Base-by-base conservation (phyloP, 2,329 filamentous ascomycete species). In the Fusarium algeriense region DNA sequence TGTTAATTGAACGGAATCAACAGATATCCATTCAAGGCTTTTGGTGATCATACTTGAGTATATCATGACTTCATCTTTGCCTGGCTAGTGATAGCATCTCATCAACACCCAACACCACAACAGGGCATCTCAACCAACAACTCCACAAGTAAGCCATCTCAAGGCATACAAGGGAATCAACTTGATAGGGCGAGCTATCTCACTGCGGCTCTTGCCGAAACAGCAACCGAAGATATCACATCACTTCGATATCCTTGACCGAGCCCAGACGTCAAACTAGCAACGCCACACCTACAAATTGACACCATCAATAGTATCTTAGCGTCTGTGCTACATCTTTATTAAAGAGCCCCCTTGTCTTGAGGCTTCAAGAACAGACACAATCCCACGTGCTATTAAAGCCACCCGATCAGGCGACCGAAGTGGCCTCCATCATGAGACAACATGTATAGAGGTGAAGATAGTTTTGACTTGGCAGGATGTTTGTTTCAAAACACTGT, bases 401-500 rank as follows among this genome's bases (percentile, higher is more conserved):
- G 49, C 43, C 64, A 44, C 73, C 70, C 53, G 62, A 75, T 75
- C 60, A 49, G 56, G 70, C 60, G 68, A 75, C 73, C 73, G 73
- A 75, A 64, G 38, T 45, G 34, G 46, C 69, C 50, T 46, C 34
- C 44, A 12, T 43, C 13, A 56, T 67, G 62, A 44, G 35, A 48
- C 50, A 43, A 56, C 53, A 19, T 32, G 34, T 26, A 23, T 14
- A 46, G 53, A 52, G 38, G 15, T 12, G 26, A 37, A 26, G 37
- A 32, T 26, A 7, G n/a, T n/a, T 28, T n/a, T n/a, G n/a, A 12
- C 38, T 45, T 13, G 15, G n/a, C 6, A 10, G 9, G 12, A 23
- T 19, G 28, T 17, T 11, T 34, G 28, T 15, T 44, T 34, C 1
- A 5, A 34, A n/a, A 19, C 26, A 14, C 10, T 8, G 12, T 44